Base-by-base conservation (phyloP, 768 basidiomycete genomes). In the Auriscalpium orientale region DNA sequence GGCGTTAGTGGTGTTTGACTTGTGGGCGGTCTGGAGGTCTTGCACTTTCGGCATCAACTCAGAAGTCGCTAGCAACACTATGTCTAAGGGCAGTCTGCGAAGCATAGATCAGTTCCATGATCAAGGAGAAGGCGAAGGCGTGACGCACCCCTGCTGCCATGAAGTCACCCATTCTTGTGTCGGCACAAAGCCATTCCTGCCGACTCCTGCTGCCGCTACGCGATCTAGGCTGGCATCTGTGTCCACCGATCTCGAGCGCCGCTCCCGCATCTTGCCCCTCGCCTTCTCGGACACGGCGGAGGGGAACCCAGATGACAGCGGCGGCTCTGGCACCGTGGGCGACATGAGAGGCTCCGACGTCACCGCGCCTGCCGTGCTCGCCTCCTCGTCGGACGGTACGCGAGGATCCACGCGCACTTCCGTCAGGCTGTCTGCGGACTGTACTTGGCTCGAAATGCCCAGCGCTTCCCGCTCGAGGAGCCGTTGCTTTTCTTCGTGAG, bases 111-210 rank as follows among this genome's bases (percentile, higher is more conserved):
- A 52, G 0, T 28, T 50, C 46, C 53, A 38, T 15, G 36, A 43
- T 5, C 9, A 48, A 13, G n/a, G 33, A 53, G 22, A 44, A 11
- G 16, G 4, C 34, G 28, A 52, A 49, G 44, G 10, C 20, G 37
- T 16, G 35, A 66, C 76, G 67, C 62, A 91, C 92, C 95, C 95
- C 78, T 95, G 91, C 63, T 95, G 91, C 95, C 95, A 98, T 2
- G 94, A 94, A 20, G 89, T 81, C 4, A 93, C 93, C 95, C 97
- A 99, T 82, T 93, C 92, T 68, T 97, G 91, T 3, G 93, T 97
- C 11, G 97, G 94, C 8, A 95, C 77, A 70, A 98, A 99, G 3
- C 93, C 91, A 68, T 92, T 95, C 61, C 88, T 79, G 33, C 93
- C 93, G 16, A 95, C 80, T 12, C 83, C 85, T 16, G 76, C 75